A percentile compares a stretch with the other conserved stretches of the same genome.
These are phyloP conservation scores for Rhizoctonia solani DNA, from an alignment of 1,284 basidiomycete species.

Conservation along the genomic window DNA sequence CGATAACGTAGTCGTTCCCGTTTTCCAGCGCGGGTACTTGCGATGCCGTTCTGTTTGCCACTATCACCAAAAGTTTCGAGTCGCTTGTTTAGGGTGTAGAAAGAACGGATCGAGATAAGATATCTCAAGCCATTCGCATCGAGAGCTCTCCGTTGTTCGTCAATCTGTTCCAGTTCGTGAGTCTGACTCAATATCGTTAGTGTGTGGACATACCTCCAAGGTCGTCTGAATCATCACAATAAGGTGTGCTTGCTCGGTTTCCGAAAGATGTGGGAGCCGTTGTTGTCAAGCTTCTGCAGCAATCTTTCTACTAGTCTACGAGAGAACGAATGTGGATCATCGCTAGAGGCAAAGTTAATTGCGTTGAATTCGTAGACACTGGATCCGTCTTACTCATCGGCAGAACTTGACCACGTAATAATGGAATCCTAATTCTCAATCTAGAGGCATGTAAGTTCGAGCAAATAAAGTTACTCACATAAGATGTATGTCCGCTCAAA, in stretches of 20 bases:
- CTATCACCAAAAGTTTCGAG: slow-evolving; percentile 1
- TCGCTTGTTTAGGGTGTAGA: slow-evolving; percentile 70
- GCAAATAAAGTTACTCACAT: neutral
- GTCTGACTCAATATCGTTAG: neutral
- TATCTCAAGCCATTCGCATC: slow-evolving; percentile 90
- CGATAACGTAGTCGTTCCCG: slow-evolving; percentile 81
- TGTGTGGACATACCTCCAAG: slow-evolving; percentile 65
- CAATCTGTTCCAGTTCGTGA: slow-evolving; percentile 57
- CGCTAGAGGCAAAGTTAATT: slow-evolving; percentile 40
- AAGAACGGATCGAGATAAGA: slow-evolving; percentile 83
- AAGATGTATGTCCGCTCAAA: neutral
- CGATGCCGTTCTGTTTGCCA: neutral
- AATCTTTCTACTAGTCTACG: slow-evolving; percentile 63
- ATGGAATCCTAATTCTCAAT: slow-evolving; percentile 3
- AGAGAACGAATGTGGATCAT: slow-evolving; percentile 60
- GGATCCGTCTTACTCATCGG: slow-evolving; percentile 52
- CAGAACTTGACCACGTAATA: slow-evolving; percentile 26
- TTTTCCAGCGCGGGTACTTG: slow-evolving; percentile 40
- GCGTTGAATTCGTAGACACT: slow-evolving; percentile 38
- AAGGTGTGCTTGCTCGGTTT: slow-evolving; percentile 78
- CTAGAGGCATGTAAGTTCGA: neutral
- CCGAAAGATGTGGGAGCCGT: slow-evolving; percentile 70
- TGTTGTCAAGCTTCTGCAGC: slow-evolving; percentile 61
- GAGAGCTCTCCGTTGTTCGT: slow-evolving; percentile 82
- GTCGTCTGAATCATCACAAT: slow-evolving; percentile 82